Evolutionary conservation across 2,329 filamentous ascomycete genomes (phyloP), one percentile per base, ranked within the genome.

Genomic region (Ophiostoma triangulosporum): DNA sequence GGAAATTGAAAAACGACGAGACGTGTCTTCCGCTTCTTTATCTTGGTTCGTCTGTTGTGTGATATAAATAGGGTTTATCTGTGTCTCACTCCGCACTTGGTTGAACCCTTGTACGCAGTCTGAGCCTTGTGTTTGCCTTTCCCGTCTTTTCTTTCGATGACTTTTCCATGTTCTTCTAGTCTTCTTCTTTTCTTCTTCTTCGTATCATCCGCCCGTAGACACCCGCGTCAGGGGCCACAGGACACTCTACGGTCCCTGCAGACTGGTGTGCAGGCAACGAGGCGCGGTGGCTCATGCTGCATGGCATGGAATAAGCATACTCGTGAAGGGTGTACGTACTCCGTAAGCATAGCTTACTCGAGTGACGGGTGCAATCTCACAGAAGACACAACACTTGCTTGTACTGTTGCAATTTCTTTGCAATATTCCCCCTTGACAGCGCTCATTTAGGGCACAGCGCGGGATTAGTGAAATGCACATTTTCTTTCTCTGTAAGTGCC

Each of bases 11-110:
- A 33, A 48, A 45, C n/a, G 26, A 38, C 26, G 20, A 27, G 48
- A 45, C 14, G 50, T 24, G 38, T 8, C 49, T 55, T 55, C 49
- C 53, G 49, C 46, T 31, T 55, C 50, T 38, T 52, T 52, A 43
- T 55, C 53, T 55, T 55, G 43, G 32, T 55, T 12, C 49, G 26
- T 49, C 24, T 31, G n/a, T 49, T 40, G 17, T 36, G 14, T 38
- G 35, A 38, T 38, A 38, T 38, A 38, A 38, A 38, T 38, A 38
- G 35, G 35, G n/a, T 8, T 20, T 11, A 20, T 17, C 17, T 20
- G 35, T 38, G 38, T 24, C 38, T 43, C 38, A 20, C 7, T 43
- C 38, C 36, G 17, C 20, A 11, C 20, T 24, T 43, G 20, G 24
- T 24, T 17, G 20, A 12, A 2, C 20, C 38, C 38, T 17, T 22